Conservation (phyloP, 495 filamentous ascomycete genomes). For the Penicillium paradoxum region DNA sequence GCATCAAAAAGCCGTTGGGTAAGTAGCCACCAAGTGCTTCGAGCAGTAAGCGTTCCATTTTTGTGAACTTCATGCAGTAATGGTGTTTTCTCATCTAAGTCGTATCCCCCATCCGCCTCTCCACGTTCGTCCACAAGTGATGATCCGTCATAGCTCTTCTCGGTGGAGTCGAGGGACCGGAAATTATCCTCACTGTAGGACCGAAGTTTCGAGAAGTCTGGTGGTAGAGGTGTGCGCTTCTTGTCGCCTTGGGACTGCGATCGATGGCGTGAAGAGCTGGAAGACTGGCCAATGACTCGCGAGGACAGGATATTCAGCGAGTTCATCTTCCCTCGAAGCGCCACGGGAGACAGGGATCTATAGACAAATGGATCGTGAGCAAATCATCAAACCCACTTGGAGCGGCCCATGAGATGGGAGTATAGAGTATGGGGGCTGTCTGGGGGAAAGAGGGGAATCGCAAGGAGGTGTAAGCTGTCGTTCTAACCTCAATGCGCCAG, state of each 20-base stretch:
- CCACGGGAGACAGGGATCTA: conserved; percentile 50
- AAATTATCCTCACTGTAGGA: conserved; percentile 44
- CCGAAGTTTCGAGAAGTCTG: conserved; percentile 44
- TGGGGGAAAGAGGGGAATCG: conserved; percentile 14
- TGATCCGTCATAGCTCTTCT: conserved; percentile 29
- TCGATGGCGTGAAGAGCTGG: conserved; percentile 50
- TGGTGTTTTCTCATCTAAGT: conserved; percentile 63
- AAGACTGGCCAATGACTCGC: conserved; percentile 67
- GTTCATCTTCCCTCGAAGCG: conserved; percentile 76
- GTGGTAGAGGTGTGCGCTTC: conserved; percentile 38
- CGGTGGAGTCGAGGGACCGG: conserved; percentile 25
- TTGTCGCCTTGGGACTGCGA: conserved; percentile 61
- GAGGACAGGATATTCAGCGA: conserved; percentile 92
- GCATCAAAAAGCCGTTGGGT: conserved; percentile 46
- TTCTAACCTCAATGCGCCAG: conserved; percentile 44
- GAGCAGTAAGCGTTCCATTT: conserved; percentile 55
- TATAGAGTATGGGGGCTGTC: conserved; percentile 4
- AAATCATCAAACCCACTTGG: conserved; percentile 24
- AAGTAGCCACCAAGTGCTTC: conserved; percentile 40
- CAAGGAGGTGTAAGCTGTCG: conserved; percentile 19
- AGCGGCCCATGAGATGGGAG: conserved; percentile 11
- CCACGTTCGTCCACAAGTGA: conserved; percentile 26
- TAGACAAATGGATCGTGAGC: conserved; percentile 18
- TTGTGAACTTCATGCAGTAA: conserved; percentile 42
- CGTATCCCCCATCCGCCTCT: conserved; percentile 26